Conservation (phyloP, 805 yeast genomes). For the Tetrapisispora nanseiensis region DNA sequence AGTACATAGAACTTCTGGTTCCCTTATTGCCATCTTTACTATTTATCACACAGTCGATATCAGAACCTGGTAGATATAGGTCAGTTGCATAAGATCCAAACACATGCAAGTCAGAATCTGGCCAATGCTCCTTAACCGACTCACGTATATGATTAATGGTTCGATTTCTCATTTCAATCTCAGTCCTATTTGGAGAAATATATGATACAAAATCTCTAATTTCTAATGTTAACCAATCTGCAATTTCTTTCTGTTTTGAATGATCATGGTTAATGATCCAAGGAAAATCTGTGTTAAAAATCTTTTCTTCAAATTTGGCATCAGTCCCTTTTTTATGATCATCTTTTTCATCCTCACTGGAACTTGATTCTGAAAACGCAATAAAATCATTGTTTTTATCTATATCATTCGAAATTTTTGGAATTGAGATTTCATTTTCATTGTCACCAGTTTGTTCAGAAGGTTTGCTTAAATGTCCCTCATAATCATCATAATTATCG, state of each 20-base stretch:
- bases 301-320: background rate
- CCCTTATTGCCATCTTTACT: constrained; percentile 51
- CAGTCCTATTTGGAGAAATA: constrained; percentile 73
- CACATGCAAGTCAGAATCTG: constrained; percentile 66
- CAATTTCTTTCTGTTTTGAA: constrained; percentile 61
- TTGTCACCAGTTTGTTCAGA: background rate
- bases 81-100: constrained; percentile 95
- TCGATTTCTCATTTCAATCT: constrained; percentile 54
- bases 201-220: constrained; percentile 76
- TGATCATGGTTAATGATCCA: constrained; percentile 78
- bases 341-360: constrained; percentile 17
- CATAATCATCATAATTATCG: constrained; percentile 19
- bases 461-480: constrained; percentile 19
- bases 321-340: constrained; percentile 1
- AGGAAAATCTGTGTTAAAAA: constrained; percentile 35
- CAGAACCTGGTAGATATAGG: constrained; percentile 89
- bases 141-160: constrained; percentile 54
- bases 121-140: constrained; percentile 54
- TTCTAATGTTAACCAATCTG: constrained; percentile 82
- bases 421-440: constrained; percentile 3
- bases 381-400: constrained; percentile 35
- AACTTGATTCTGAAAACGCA: constrained; percentile 30
- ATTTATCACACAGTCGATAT: constrained; percentile 83
- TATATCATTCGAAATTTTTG: constrained; percentile 18
- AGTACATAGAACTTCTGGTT: constrained; percentile 55